Conservation (phyloP, 2,329 filamentous ascomycete genomes). For the Reticulascus tulasneorum region DNA sequence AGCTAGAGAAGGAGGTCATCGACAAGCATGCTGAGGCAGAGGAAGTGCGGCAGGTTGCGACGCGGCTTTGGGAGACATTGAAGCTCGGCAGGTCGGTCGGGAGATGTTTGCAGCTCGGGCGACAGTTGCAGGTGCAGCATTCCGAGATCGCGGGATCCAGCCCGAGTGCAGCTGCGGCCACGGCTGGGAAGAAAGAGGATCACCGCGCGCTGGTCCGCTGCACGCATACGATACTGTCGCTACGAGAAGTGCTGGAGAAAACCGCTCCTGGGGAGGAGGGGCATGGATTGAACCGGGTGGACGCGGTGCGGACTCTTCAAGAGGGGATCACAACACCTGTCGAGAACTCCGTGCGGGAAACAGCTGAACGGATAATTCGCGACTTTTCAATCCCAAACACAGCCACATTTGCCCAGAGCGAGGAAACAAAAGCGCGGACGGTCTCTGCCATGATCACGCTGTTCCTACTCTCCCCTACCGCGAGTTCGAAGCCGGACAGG, state of each 20-base stretch:
- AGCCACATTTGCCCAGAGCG: slow-evolving; percentile 59
- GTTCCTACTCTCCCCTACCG: slow-evolving; percentile 73
- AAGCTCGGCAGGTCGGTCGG: slow-evolving; percentile 72
- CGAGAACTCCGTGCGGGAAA: slow-evolving; percentile 68
- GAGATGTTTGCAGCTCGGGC: slow-evolving; percentile 73
- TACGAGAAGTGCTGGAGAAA: slow-evolving; percentile 68
- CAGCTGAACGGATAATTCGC: slow-evolving; percentile 73
- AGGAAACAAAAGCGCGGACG: slow-evolving; percentile 71
- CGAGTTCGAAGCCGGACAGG: slow-evolving; percentile 47
- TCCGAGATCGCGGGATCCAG: slow-evolving; percentile 55
- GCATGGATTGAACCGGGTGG: slow-evolving; percentile 68
- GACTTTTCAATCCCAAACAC: slow-evolving; percentile 69
- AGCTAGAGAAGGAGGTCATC: slow-evolving; percentile 81
- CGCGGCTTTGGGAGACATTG: slow-evolving; percentile 76
- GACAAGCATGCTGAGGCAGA: slow-evolving; percentile 83
- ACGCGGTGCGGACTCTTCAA: slow-evolving; percentile 67
- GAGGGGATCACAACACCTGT: slow-evolving; percentile 66
- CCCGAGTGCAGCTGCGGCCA: slow-evolving; percentile 24
- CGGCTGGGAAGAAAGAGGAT: slow-evolving; percentile 57
- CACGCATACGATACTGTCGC: slow-evolving; percentile 70
- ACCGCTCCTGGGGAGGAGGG: slow-evolving; percentile 71
- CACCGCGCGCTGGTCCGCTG: slow-evolving; percentile 78
- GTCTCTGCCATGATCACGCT: slow-evolving; percentile 72
- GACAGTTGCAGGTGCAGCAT: slow-evolving; percentile 85
- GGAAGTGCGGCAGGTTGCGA: slow-evolving; percentile 72